Conservation (phyloP, 1,284 basidiomycete species). For the Malassezia vespertilionis region DNA sequence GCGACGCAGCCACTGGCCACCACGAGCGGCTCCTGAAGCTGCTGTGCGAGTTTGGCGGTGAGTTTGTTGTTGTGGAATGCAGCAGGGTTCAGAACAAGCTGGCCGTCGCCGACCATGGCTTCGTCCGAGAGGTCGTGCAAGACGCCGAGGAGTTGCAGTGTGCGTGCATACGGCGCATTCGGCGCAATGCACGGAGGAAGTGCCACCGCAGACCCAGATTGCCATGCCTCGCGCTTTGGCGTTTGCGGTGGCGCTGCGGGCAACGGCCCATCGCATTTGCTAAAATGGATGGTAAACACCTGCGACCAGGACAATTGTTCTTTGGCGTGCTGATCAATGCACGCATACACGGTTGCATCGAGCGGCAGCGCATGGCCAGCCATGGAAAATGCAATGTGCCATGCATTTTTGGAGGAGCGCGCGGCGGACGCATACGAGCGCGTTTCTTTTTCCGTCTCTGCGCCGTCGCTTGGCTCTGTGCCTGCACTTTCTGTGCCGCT, state of each 20-base stretch:
- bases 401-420: conserved; percentile 80
- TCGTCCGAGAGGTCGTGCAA: conserved; percentile 58
- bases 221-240: not conserved
- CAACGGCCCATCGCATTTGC: conserved; percentile 74
- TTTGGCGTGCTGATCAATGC: conserved; percentile 75
- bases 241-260: conserved; percentile 40
- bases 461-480: not conserved
- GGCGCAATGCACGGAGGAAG: conserved; percentile 65
- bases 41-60: conserved; percentile 91
- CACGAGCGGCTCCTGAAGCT: conserved; percentile 96
- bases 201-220: conserved; percentile 12
- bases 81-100: conserved; percentile 55
- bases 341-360: conserved; percentile 88
- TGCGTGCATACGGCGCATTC: conserved; percentile 75
- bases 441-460: conserved; percentile 49
- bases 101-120: not conserved
- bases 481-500: not conserved
- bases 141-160: conserved; percentile 76
- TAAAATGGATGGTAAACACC: conserved; percentile 80
- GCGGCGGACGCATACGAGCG: conserved; percentile 85
- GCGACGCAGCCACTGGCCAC: conserved; percentile 92
- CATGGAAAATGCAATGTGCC: conserved; percentile 91
- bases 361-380: conserved; percentile 70
- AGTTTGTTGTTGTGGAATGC: conserved; percentile 96
- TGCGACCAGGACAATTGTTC: conserved; percentile 50